Percentiles rank a stretch among this genome's conserved stretches.
Conservation (phyloP, 202 grass and related monocot species). For the Bolboschoenoplectus hybrid region DNA sequence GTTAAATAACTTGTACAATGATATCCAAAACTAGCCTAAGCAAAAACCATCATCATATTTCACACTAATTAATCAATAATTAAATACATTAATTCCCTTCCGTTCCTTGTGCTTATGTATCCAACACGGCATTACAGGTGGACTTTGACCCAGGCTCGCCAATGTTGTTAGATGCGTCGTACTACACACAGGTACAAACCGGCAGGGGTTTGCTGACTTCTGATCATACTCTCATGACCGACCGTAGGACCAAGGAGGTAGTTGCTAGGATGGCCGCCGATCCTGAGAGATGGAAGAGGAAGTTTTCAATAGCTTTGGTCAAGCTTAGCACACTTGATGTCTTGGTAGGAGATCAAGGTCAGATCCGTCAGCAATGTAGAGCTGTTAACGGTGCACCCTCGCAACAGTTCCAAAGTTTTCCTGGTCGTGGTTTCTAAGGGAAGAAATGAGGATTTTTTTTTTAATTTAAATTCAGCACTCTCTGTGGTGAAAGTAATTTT, state of each 20-base stretch:
- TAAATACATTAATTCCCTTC: constrained; percentile 7
- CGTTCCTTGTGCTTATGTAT: constrained; percentile 13
- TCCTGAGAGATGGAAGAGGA: constrained; percentile 47
- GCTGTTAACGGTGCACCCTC: constrained; percentile 39
- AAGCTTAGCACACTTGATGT: constrained; percentile 63
- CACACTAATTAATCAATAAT: neutral
- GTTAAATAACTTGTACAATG: neutral
- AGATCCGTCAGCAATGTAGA: constrained; percentile 57
- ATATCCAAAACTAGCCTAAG: constrained; percentile 35
- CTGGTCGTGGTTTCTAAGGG: constrained; percentile 27
- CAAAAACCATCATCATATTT: constrained; percentile 39
- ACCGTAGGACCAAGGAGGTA: constrained; percentile 36
- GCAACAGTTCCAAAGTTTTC: neutral
- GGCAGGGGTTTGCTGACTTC: constrained; percentile 57
- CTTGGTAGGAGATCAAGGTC: constrained; percentile 44
- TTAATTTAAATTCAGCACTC: constrained; percentile 14
- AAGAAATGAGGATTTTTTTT: neutral
- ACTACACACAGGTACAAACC: constrained; percentile 54
- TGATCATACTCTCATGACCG: constrained; percentile 50
- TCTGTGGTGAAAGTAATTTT: neutral
- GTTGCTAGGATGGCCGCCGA: constrained; percentile 48
- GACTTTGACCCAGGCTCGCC: constrained; percentile 47
- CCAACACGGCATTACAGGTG: constrained; percentile 15
- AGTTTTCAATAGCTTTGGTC: constrained; percentile 58
- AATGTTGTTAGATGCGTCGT: constrained; percentile 49